These are phyloP conservation scores for Phytopythium delawarense DNA, from an alignment of 352 stramenopile genomes.

Conservation along the genomic window DNA sequence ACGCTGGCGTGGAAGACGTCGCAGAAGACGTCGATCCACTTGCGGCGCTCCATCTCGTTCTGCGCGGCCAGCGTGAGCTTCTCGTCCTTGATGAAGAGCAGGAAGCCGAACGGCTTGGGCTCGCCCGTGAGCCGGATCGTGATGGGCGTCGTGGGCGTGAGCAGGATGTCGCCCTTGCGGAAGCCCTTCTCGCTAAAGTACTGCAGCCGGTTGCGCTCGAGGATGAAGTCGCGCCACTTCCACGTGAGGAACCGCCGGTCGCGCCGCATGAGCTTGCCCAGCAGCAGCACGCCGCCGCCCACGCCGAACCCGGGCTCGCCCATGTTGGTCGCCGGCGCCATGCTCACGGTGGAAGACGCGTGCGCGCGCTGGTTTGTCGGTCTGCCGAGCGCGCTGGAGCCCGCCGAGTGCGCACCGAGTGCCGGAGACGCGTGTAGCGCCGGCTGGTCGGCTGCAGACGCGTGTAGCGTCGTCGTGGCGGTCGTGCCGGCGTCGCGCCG, in stretches of 20 bases:
- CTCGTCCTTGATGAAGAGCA: slow-evolving; percentile 76
- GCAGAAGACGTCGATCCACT: slow-evolving; percentile 79
- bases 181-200: slow-evolving; percentile 77
- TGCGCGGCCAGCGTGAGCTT: slow-evolving; percentile 73
- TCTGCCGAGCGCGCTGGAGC: neutral
- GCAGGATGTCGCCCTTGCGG: slow-evolving; percentile 66
- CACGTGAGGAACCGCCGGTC: slow-evolving; percentile 77
- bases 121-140: slow-evolving; percentile 64
- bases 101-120: slow-evolving; percentile 66
- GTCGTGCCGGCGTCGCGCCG: slow-evolving; percentile 1
- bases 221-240: slow-evolving; percentile 81
- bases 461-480: slow-evolving; percentile 7
- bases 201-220: slow-evolving; percentile 64
- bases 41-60: slow-evolving; percentile 62
- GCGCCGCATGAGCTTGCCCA: slow-evolving; percentile 71
- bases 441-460: neutral
- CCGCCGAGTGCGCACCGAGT: neutral
- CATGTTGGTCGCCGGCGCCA: neutral
- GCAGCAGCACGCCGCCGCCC: slow-evolving; percentile 35
- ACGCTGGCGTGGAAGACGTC: slow-evolving; percentile 75
- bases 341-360: neutral
- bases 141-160: slow-evolving; percentile 62
- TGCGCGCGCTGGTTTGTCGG: neutral
- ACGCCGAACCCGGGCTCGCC: slow-evolving; percentile 6
- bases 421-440: neutral